phyloP scores from a whole-genome alignment of 2,329 filamentous ascomycete species.

The Botrytis medusae region DNA sequence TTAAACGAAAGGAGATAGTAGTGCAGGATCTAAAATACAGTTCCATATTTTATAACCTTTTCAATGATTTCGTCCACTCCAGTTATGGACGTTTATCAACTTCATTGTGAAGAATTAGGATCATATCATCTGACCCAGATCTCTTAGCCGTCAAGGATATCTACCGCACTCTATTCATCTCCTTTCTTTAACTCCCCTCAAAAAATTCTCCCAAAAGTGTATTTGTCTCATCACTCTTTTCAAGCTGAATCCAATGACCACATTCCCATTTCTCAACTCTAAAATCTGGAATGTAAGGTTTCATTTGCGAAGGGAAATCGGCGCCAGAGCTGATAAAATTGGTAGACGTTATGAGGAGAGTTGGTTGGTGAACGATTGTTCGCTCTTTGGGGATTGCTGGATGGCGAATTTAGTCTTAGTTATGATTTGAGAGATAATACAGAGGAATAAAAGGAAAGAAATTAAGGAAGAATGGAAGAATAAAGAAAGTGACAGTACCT shows the following conservation, averaged over 20 bases:
- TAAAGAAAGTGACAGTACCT: neutral
- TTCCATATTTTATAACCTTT: neutral
- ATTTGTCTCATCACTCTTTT: conserved; percentile 28
- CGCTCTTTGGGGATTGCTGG: conserved; percentile 18
- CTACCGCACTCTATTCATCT: neutral
- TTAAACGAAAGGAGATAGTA: neutral
- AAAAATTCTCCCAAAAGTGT: conserved; percentile 21
- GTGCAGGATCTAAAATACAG: neutral
- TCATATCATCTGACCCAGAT: neutral
- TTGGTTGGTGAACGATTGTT: conserved; percentile 21
- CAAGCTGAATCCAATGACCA: conserved; percentile 34
- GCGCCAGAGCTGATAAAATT: conserved; percentile 26
- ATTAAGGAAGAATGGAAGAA: neutral
- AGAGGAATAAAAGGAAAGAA: neutral
- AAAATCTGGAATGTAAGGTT: conserved; percentile 23
- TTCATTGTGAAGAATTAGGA: too few species aligned
- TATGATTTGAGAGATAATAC: neutral
- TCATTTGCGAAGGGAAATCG: conserved; percentile 20
- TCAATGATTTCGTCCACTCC: neutral
- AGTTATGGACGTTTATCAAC: neutral
- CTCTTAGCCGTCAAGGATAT: neutral
- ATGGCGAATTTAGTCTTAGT: neutral
- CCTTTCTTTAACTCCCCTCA: neutral
- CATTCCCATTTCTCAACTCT: conserved; percentile 27
- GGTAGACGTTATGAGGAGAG: conserved; percentile 28